A percentile compares a stretch with the other conserved stretches of the same genome.
These are phyloP conservation scores for Clitopilus hobsonii DNA, from an alignment of 768 basidiomycete species.

Conservation along the genomic window DNA sequence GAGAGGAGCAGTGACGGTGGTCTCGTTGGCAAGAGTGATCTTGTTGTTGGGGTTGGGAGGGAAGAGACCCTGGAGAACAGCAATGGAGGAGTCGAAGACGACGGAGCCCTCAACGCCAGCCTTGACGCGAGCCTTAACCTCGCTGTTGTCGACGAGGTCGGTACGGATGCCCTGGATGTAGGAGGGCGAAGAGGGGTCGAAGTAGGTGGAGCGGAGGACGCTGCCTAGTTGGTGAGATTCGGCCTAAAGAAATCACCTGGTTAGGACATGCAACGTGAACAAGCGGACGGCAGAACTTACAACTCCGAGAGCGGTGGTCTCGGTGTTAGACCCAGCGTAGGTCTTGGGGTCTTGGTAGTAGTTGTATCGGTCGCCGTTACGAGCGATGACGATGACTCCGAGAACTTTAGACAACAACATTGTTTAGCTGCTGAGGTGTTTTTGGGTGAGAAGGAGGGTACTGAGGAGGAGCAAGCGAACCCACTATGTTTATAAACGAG, in stretches of 20 bases:
- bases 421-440: conserved; percentile 8
- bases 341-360: conserved; percentile 70
- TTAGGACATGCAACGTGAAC: background rate
- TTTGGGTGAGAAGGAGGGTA: conserved; percentile 14
- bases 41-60: conserved; percentile 73
- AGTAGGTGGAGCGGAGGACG: conserved; percentile 60
- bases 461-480: conserved; percentile 8
- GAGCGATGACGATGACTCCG: conserved; percentile 73
- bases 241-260: conserved; percentile 31
- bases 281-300: conserved; percentile 27
- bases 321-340: conserved; percentile 57
- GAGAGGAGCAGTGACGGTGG: conserved; percentile 65
- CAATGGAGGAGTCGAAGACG: conserved; percentile 83
- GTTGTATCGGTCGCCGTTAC: conserved; percentile 71
- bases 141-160: conserved; percentile 68
- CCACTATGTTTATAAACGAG: background rate
- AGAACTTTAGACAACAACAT: conserved; percentile 59
- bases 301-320: conserved; percentile 74
- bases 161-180: conserved; percentile 62
- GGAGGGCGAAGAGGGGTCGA: conserved; percentile 60
- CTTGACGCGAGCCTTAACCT: conserved; percentile 76
- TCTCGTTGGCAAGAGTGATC: conserved; percentile 75
- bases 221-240: conserved; percentile 65
- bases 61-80: conserved; percentile 81
- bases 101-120: conserved; percentile 81